Base-by-base conservation (phyloP, 257 asterid species). In the Plantago elongata region DNA sequence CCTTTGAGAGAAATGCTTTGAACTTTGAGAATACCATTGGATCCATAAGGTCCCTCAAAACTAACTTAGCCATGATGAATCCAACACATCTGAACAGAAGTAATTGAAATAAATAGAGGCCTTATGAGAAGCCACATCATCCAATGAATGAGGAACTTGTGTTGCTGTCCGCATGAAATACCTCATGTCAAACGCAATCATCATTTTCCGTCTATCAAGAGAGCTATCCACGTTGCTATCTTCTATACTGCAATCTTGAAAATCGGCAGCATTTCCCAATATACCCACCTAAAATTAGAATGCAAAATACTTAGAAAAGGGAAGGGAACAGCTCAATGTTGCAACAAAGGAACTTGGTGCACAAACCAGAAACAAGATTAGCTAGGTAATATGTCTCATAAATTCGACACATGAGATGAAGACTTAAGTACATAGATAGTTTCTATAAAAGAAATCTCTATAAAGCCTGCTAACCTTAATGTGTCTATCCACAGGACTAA, bases 181-280 rank as follows among this genome's bases (percentile, higher is more conserved):
- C 98, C 98, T 91, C 96, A 91, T 84, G 72, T 91, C 98, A 81
- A 91, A 91, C 57, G 92, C 96, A 68, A 88, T 91, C 96, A 91
- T 91, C 96, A 88, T 83, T 67, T 79, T 79, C 71, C 93, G 78
- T 73, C 96, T 82, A 67, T 80, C 89, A 51, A 67, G 45, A 57
- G 71, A 62, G 73, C 76, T 75, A 47, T 72, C 78, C 48, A 76
- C 51, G 72, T 74, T 79, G 75, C 61, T 67, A 57, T 76, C 82
- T 67, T 77, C 86, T 30, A 79, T 67, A 52, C 61, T 72, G 55
- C 73, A 77, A 67, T 88, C 89, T 50, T 76, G 74, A 72, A 91
- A 81, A 74, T 88, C 92, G 40, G 87, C 85, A 63, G 97, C 92
- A 84, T 91, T 91, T 75, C 98, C 97, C 81, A 91, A 69, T 62